A percentile compares a stretch with the other conserved stretches of the same genome.
Conservation (phyloP, 345 rosid genomes). For the Physaria fendleri region DNA sequence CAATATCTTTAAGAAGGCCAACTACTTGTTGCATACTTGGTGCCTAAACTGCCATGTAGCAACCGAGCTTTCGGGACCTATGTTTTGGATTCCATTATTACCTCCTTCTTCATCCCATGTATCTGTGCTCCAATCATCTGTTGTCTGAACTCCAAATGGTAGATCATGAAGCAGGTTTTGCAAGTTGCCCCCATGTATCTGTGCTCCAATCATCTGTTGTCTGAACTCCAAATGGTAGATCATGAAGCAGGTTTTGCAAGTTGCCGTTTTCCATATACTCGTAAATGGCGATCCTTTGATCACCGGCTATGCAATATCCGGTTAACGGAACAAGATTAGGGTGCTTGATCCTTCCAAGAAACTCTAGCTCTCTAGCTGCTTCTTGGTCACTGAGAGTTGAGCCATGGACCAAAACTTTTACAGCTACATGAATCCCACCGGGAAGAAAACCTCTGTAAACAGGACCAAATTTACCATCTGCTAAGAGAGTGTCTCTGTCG, state of each 20-base stretch:
- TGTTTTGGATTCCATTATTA: constrained; percentile 53
- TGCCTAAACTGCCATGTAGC: constrained; percentile 82
- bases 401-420: constrained; percentile 83
- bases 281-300: constrained; percentile 87
- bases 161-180: constrained; percentile 77
- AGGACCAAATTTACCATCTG: constrained; percentile 90
- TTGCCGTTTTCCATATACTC: constrained; percentile 97
- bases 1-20: constrained; percentile 90
- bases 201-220: constrained; percentile 80
- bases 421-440: constrained; percentile 90
- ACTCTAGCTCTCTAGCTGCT: constrained; percentile 86
- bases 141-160: constrained; percentile 71
- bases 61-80: constrained; percentile 53
- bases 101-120: constrained; percentile 80
- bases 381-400: constrained; percentile 84
- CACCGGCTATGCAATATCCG: constrained; percentile 91
- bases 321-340: constrained; percentile 85
- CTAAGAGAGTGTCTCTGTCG: constrained; percentile 80
- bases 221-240: constrained; percentile 80
- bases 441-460: constrained; percentile 90
- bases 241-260: constrained; percentile 82
- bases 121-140: constrained; percentile 84
- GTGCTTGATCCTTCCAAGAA: constrained; percentile 84
- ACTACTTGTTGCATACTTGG: constrained; percentile 97
- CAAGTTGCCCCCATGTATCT: constrained; percentile 93